Base-by-base conservation (phyloP, 495 filamentous ascomycete species). In the Lasiosphaeriaceae sp. region DNA sequence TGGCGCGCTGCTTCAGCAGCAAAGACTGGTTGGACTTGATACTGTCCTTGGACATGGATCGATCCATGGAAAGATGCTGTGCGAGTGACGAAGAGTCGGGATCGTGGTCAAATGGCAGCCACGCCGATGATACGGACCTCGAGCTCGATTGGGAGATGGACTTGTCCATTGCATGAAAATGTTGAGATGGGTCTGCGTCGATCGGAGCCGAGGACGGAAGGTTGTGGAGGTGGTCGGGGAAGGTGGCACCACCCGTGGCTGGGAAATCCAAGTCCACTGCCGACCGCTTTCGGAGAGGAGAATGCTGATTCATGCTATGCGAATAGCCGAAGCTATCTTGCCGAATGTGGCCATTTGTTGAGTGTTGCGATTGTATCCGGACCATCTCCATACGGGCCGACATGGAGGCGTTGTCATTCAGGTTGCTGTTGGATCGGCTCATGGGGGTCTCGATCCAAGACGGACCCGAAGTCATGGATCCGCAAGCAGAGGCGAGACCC, bases 391-490 rank as follows among this genome's bases (percentile, higher is more conserved):
- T 62, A 35, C 68, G 73, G 49, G 64, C 63, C 2, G 66, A 60
- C 9, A 73, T 61, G 3, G 69, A 69, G 39, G 64, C 60, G 45
- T 64, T 70, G 52, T 75, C 74, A 57, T 74, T 71, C 44, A 75
- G 47, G 23, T 54, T 58, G 59, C 77, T 79, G 54, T 74, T 75
- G 41, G 70, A 67, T 43, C 77, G 67, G 1, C 71, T 74, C 77
- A 79, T 78, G 44, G 77, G 71, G 4, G 66, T 64, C 0, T 71
- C 75, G 24, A 71, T 73, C 23, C 73, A 59, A 1, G 73, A 76
- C 21, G 77, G 69, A 20, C 67, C 72, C 41, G 76, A 76, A 16
- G 73, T 74, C 67, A 78, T 67, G 4, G 77, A 79, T 29, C 73
- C 75, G 53, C 72, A 77, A 7, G 65, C 60, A 2, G 77, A 76